Conservation (phyloP, 805 yeast genomes). For the Schizosaccharomyces japonicus region DNA sequence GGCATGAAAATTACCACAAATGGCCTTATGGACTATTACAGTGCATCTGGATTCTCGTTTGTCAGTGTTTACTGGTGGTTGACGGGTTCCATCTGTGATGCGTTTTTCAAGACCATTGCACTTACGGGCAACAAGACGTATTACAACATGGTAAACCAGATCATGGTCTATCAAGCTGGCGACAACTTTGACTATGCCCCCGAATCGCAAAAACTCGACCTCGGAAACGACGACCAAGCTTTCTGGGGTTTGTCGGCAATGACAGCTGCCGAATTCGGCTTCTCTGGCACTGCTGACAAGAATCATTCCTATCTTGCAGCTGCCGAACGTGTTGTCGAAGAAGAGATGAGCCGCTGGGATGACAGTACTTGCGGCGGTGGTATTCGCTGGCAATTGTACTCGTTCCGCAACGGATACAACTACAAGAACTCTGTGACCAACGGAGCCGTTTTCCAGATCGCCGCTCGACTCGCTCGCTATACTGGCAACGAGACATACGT, state of each 20-base stretch:
- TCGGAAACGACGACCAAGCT: slow-evolving; percentile 86
- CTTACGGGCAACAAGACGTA: slow-evolving; percentile 41
- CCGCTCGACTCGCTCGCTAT: slow-evolving; percentile 64
- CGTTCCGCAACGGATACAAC: slow-evolving; percentile 70
- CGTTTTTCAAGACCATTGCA: not conserved
- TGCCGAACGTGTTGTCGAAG: slow-evolving; percentile 68
- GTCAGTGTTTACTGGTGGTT: slow-evolving; percentile 1
- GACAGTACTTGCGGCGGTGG: slow-evolving; percentile 42
- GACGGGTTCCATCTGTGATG: not conserved
- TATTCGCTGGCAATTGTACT: slow-evolving; percentile 74
- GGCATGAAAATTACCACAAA: not conserved
- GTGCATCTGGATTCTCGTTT: not conserved
- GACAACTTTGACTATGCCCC: slow-evolving; percentile 48
- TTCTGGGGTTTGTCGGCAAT: slow-evolving; percentile 77
- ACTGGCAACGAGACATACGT: slow-evolving; percentile 46
- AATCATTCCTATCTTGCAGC: slow-evolving; percentile 51
- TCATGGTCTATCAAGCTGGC: slow-evolving; percentile 45
- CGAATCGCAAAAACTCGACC: slow-evolving; percentile 54
- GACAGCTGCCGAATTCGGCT: slow-evolving; percentile 66
- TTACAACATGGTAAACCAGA: slow-evolving; percentile 30
- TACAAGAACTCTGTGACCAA: slow-evolving; percentile 76
- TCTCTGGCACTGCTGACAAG: slow-evolving; percentile 37
- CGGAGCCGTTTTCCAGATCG: slow-evolving; percentile 57
- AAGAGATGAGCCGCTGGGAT: slow-evolving; percentile 70
- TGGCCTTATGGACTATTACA: not conserved